Conservation (phyloP, 2,329 filamentous ascomycete genomes). For the Ophiocordyceps camponoti-rufipedis region DNA sequence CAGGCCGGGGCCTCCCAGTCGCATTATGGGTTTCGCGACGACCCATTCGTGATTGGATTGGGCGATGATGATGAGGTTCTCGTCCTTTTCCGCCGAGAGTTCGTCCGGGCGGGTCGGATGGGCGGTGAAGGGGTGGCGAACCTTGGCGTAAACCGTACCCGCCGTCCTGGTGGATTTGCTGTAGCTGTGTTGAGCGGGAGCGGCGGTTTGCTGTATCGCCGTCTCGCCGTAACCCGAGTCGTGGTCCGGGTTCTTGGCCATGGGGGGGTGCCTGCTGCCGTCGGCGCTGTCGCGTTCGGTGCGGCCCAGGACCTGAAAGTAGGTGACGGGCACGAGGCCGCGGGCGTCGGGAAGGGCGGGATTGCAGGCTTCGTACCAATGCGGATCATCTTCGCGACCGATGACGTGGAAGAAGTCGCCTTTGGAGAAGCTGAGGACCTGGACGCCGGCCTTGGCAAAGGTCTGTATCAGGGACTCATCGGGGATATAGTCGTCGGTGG, state of each 20-base stretch:
- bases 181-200: constrained; percentile 24
- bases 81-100: constrained; percentile 81
- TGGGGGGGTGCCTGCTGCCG: constrained; percentile 23
- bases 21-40: constrained; percentile 94
- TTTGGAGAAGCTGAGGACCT: constrained; percentile 79
- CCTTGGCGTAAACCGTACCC: constrained; percentile 89
- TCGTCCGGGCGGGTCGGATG: constrained; percentile 68
- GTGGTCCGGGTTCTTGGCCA: constrained; percentile 50
- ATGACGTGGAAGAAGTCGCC: constrained; percentile 98
- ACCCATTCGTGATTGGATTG: constrained; percentile 99
- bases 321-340: constrained; percentile 82
- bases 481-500: constrained; percentile 81
- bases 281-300: constrained; percentile 75
- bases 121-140: constrained; percentile 92
- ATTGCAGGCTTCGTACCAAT: constrained; percentile 99
- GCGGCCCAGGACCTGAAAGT: constrained; percentile 83
- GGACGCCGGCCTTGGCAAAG: constrained; percentile 61
- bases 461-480: constrained; percentile 61
- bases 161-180: constrained; percentile 36
- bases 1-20: constrained; percentile 83
- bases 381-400: constrained; percentile 77
- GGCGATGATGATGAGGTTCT: constrained; percentile 95
- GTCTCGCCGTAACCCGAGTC: constrained; percentile 62
- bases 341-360: constrained; percentile 71
- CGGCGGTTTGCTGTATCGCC: constrained; percentile 10